Evolutionary conservation across 345 rosid species (phyloP).

Genomic region (Sonneratia alba): DNA sequence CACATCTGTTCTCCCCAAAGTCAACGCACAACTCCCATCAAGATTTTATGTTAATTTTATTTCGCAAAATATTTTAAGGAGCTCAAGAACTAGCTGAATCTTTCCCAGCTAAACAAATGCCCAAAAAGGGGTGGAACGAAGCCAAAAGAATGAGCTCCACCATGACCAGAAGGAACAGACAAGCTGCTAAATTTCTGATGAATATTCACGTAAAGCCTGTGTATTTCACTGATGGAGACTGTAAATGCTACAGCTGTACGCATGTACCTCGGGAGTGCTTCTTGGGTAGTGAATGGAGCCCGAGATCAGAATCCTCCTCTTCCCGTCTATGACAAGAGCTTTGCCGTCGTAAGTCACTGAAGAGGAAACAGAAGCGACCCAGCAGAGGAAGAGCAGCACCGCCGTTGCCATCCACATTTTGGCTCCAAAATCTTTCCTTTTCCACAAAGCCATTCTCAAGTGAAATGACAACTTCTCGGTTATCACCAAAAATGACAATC

Average conservation of each 20-base stretch:
- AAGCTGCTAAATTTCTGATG: not conserved
- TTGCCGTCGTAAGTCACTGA: slow-evolving; percentile 24
- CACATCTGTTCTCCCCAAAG: slow-evolving; percentile 12
- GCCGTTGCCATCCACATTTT: not conserved
- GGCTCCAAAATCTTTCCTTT: not conserved
- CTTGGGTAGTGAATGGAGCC: slow-evolving; percentile 97
- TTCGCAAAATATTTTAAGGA: too few species aligned
- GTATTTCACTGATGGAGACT: not conserved
- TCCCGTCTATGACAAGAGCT: slow-evolving; percentile 69
- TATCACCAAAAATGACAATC: not conserved
- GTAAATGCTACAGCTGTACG: not conserved
- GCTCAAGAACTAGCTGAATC: too few species aligned
- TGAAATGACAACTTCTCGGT: not conserved
- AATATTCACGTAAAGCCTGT: not conserved
- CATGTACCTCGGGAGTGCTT: slow-evolving; percentile 54
- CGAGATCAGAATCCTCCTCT: slow-evolving; percentile 68
- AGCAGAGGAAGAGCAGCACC: slow-evolving; percentile 5
- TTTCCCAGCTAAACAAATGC: too few species aligned
- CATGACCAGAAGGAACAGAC: too few species aligned
- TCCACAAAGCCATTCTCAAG: not conserved
- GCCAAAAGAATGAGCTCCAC: too few species aligned
- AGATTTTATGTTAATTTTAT: not conserved
- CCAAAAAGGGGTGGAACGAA: too few species aligned
- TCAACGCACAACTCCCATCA: not conserved
- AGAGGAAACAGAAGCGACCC: slow-evolving; percentile 6